A percentile compares a stretch with the other conserved stretches of the same genome.
These are phyloP conservation scores for Solanum phureja DNA, from an alignment of 257 asterid species.

Conservation along the genomic window DNA sequence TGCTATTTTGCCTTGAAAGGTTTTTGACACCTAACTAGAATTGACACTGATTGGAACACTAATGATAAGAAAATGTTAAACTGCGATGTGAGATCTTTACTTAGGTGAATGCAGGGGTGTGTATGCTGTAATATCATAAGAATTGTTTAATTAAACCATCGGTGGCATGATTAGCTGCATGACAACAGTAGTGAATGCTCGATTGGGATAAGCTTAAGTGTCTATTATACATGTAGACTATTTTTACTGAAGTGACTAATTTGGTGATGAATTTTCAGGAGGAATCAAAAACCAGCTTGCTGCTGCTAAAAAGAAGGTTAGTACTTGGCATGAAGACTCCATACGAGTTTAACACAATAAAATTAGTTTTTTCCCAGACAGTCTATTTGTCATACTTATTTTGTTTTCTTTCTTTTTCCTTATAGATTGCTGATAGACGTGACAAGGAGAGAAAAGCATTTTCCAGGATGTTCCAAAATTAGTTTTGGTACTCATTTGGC, in stretches of 20 bases:
- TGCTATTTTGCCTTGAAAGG: neutral
- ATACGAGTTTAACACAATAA: neutral
- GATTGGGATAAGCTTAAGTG: neutral
- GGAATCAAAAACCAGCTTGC: conserved; percentile 73
- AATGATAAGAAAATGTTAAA: neutral
- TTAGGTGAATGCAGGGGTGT: neutral
- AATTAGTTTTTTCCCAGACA: neutral
- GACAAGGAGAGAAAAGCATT: conserved; percentile 68
- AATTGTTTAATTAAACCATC: neutral
- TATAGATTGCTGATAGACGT: conserved; percentile 68
- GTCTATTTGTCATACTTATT: neutral
- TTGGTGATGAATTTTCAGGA: conserved; percentile 30
- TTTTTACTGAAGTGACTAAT: neutral
- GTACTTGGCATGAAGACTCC: neutral
- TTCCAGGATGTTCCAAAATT: conserved; percentile 58
- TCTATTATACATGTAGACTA: neutral
- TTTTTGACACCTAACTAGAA: neutral
- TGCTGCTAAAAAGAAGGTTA: conserved; percentile 79
- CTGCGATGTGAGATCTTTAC: neutral
- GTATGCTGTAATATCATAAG: neutral
- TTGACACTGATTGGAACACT: neutral
- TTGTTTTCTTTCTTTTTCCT: neutral
- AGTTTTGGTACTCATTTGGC: conserved; percentile 14
- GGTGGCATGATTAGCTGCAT: neutral
- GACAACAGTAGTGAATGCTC: neutral